Evolutionary conservation across 2,329 filamentous ascomycete genomes (phyloP).

Genomic region (Ceratocystis smalleyi): DNA sequence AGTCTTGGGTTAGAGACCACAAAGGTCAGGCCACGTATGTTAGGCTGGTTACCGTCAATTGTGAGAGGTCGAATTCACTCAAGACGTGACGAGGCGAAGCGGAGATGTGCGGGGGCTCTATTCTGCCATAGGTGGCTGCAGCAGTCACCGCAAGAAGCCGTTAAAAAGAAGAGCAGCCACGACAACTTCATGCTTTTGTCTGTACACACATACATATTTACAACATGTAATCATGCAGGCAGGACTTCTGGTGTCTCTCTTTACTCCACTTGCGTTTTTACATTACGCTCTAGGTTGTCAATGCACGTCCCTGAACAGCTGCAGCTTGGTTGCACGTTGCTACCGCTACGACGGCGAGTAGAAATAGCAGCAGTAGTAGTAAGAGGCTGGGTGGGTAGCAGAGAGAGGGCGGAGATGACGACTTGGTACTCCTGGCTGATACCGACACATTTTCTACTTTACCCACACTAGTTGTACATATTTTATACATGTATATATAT

Average conservation of each 20-base stretch:
- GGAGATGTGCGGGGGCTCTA: background rate
- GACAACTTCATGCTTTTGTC: too few species aligned
- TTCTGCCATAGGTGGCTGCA: too few species aligned
- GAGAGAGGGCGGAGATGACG: too few species aligned
- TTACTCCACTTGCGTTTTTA: background rate
- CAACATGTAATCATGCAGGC: background rate
- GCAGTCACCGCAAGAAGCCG: too few species aligned
- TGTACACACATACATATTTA: background rate
- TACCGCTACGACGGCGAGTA: background rate
- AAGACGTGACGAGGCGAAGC: background rate
- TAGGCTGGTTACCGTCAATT: background rate
- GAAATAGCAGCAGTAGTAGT: background rate
- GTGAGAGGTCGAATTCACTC: background rate
- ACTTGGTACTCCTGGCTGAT: too few species aligned
- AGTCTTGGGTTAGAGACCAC: too few species aligned
- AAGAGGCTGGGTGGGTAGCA: too few species aligned
- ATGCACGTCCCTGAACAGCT: slow-evolving; percentile 1
- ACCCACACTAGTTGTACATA: too few species aligned
- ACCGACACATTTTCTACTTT: too few species aligned
- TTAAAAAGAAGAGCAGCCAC: too few species aligned
- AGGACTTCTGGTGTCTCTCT: background rate
- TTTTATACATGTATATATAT: too few species aligned
- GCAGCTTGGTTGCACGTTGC: background rate
- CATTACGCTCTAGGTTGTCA: background rate
- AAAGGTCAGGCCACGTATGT: background rate